These are phyloP conservation scores for Telfairia occidentalis DNA, from an alignment of 331 rosid species.

Conservation along the genomic window DNA sequence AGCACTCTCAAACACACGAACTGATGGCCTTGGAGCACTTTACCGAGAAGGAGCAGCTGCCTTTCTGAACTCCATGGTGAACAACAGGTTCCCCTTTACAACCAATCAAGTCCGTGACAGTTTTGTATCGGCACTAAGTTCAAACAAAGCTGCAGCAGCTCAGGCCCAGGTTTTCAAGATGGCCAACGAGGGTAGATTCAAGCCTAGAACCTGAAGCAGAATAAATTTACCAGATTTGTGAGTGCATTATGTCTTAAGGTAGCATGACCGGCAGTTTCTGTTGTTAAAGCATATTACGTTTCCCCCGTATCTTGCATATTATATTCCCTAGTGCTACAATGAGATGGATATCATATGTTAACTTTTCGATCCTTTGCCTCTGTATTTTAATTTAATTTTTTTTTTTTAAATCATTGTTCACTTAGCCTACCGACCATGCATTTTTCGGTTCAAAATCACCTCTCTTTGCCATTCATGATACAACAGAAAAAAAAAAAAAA, in stretches of 20 bases:
- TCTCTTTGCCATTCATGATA: too few relatives aligned
- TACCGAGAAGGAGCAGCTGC: conserved; percentile 18
- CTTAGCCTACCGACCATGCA: not conserved
- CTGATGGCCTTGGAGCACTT: conserved; percentile 15
- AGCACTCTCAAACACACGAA: conserved; percentile 16
- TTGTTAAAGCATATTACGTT: not conserved
- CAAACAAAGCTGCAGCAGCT: conserved; percentile 16
- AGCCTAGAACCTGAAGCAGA: conserved; percentile 15
- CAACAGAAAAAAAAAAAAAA: not conserved
- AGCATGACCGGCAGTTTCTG: not conserved
- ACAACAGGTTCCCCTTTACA: conserved; percentile 10
- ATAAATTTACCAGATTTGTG: not conserved
- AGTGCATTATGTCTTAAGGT: conserved; percentile 5
- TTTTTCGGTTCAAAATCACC: not conserved
- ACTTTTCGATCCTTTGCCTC: not conserved
- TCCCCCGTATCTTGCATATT: not conserved
- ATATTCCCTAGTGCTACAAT: not conserved
- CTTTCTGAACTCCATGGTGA: conserved; percentile 16
- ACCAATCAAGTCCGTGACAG: conserved; percentile 14
- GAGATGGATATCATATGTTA: conserved; percentile 1
- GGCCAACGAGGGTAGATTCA: conserved; percentile 18
- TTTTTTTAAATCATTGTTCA: not conserved
- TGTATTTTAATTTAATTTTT: not conserved
- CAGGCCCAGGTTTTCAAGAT: conserved; percentile 15
- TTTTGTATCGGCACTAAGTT: conserved; percentile 12